Evolutionary conservation across 1,139 yeast species (phyloP).

Genomic region (Meyerozyma sp.): DNA sequence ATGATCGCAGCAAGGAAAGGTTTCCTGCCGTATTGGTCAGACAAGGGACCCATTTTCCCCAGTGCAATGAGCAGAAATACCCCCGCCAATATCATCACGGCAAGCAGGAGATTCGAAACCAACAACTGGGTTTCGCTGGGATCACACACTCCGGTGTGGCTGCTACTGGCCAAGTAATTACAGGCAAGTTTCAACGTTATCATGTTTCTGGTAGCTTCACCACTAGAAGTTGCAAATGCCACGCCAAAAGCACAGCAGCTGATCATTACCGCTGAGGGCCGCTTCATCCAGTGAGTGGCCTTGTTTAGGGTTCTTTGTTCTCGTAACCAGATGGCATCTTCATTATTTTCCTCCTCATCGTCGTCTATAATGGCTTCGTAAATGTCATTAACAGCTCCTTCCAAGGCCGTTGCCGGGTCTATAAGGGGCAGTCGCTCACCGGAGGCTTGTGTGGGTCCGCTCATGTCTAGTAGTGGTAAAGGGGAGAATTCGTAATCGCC

Average conservation of each 20-base stretch:
- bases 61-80: conserved; percentile 32
- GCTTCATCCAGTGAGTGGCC: conserved; percentile 25
- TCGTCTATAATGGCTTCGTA: conserved; percentile 26
- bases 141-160: conserved; percentile 16
- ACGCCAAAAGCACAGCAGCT: conserved; percentile 21
- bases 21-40: conserved; percentile 63
- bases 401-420: conserved; percentile 7
- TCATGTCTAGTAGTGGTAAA: not conserved
- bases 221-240: conserved; percentile 26
- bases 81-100: conserved; percentile 21
- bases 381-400: conserved; percentile 22
- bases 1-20: conserved; percentile 34
- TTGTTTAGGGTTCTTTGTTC: conserved; percentile 31
- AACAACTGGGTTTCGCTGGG: conserved; percentile 29
- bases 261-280: conserved; percentile 32
- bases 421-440: not conserved
- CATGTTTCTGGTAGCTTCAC: conserved; percentile 30
- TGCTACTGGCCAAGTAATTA: conserved; percentile 14
- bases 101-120: conserved; percentile 32
- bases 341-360: conserved; percentile 26
- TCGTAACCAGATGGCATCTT: conserved; percentile 34
- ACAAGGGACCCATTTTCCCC: conserved; percentile 51
- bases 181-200: conserved; percentile 35
- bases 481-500: not conserved
- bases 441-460: not conserved